phyloP scores from a whole-genome alignment of 345 rosid species.

The Salix caprea region DNA sequence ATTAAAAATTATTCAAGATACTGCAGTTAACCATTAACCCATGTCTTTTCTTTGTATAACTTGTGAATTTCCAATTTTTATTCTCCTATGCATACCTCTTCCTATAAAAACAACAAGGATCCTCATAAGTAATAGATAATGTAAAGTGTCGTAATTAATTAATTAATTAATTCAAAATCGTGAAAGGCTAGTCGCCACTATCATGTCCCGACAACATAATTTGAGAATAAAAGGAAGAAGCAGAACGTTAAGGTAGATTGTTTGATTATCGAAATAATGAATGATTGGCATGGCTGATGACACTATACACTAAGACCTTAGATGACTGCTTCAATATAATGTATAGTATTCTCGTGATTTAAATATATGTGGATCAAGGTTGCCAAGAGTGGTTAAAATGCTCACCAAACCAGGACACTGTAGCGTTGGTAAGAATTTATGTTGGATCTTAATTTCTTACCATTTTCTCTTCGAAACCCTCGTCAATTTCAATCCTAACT shows the following conservation, averaged over 20 bases:
- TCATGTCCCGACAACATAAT: too few species aligned
- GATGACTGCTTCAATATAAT: background rate
- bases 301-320: background rate
- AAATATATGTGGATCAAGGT: background rate
- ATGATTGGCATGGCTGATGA: too few species aligned
- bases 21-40: too few species aligned
- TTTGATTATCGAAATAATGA: too few species aligned
- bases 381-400: slow-evolving; percentile 49
- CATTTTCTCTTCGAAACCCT: slow-evolving; percentile 20
- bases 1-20: too few species aligned
- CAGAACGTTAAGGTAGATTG: too few species aligned
- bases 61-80: background rate
- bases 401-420: slow-evolving; percentile 58
- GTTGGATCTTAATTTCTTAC: slow-evolving; percentile 4
- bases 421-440: slow-evolving; percentile 24
- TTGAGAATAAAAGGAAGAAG: too few species aligned
- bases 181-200: too few species aligned
- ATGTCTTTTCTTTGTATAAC: too few species aligned
- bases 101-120: background rate
- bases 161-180: too few species aligned
- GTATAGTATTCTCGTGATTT: background rate
- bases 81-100: background rate
- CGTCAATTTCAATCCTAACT: slow-evolving; percentile 56
- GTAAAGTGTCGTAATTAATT: too few species aligned
- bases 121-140: too few species aligned